Evolutionary conservation across 768 basidiomycete species (phyloP).

Genomic region (Mycena kentingensis): DNA sequence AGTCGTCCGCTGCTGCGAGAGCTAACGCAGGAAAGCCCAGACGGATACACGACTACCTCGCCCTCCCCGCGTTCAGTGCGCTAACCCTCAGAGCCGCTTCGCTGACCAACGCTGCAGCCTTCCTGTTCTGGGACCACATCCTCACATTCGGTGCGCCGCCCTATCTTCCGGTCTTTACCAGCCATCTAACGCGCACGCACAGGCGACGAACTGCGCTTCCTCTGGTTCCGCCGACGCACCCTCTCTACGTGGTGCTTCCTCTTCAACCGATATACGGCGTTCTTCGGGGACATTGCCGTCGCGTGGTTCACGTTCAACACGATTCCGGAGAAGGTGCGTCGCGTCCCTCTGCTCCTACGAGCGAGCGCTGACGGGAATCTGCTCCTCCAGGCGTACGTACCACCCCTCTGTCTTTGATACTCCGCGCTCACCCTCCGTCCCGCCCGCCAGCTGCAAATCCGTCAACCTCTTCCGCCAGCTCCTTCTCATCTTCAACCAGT

Average conservation of each 20-base stretch:
- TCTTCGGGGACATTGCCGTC: conserved; percentile 7
- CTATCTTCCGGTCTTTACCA: neutral
- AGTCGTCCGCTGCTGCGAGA: no score
- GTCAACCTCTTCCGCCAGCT: conserved; percentile 16
- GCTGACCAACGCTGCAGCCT: neutral
- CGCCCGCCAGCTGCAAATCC: neutral
- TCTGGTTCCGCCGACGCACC: conserved; percentile 4
- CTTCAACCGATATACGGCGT: conserved; percentile 12
- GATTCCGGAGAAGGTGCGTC: conserved; percentile 6
- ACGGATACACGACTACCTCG: neutral
- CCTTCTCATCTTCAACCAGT: conserved; percentile 13
- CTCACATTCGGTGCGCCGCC: conserved; percentile 8
- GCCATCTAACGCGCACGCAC: neutral
- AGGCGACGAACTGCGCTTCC: conserved; percentile 15
- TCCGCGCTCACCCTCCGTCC: neutral
- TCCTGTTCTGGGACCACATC: conserved; percentile 13
- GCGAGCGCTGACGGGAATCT: neutral
- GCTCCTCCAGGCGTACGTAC: neutral
- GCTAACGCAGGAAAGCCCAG: neutral
- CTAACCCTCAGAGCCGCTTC: neutral
- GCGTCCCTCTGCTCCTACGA: neutral
- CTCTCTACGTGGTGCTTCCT: conserved; percentile 14
- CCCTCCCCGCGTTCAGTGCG: neutral
- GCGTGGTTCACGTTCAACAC: conserved; percentile 8
- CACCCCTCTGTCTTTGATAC: neutral